Base-by-base conservation (phyloP, 129 eudicot species). In the Rutidosis leptorrhynchoides region DNA sequence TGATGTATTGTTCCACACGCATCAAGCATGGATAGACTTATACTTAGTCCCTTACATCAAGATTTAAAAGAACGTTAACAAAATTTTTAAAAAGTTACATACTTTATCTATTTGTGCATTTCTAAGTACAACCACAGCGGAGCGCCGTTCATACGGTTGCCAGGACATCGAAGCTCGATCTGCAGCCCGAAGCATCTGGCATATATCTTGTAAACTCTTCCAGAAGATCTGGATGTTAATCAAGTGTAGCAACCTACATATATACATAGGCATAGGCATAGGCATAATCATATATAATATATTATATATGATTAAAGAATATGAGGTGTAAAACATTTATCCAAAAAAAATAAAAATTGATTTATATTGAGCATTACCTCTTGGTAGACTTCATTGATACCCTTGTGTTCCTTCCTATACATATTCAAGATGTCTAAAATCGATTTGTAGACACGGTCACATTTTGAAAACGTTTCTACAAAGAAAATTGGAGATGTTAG, bases 331-430 rank as follows among this genome's bases (percentile, higher is more conserved):
- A 42, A 48, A 58, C 24, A 29, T 15, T n/a, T 37, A 43, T 30
- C 23, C 9, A 37, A 52, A 60, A 5, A 51, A 5, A n/a, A 17
- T 4, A 4, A n/a, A 8, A 19, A n/a, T n/a, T n/a, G n/a, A 33
- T 19, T 15, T 30, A 37, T 68, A 40, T 6, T 55, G 25, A 73
- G 60, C 27, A 45, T 76, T 67, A 90, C 97, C 87, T 90, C 97
- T 43, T 68, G 89, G 80, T 90, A 90, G 57, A 90, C 95, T 74
- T 90, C 95, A 43, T 71, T 75, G 68, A 90, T 87, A 69, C 88
- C 84, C 90, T 87, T 90, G 77, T 84, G 89, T 76, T 84, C 97
- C 81, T 84, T 84, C 22, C 95, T 79, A 62, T 90, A 90, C 97
- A 87, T 90, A 51, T 90, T 87, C 75, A 90, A 80, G 77, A 90